Evolutionary conservation across 495 filamentous ascomycete species (phyloP).

Genomic region (Penicillium waksmanii): DNA sequence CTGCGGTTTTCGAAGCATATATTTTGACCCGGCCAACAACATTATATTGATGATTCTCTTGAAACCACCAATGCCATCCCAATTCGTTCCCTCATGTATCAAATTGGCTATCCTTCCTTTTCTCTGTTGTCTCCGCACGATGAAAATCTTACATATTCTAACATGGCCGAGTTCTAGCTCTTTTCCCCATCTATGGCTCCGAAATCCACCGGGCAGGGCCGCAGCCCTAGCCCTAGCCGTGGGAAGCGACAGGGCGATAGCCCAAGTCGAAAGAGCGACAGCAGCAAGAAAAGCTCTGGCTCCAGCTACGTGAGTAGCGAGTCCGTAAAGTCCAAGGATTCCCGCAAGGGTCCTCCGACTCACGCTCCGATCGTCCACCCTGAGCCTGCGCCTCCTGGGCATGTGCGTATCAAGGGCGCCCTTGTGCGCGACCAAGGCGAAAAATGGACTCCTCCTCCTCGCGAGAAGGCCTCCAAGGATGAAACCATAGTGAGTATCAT

Average conservation of each 20-base stretch:
- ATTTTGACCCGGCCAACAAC: too few species aligned
- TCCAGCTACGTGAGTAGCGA: neutral
- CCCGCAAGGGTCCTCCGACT: neutral
- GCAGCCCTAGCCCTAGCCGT: neutral
- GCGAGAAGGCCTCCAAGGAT: neutral
- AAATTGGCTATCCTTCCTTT: too few species aligned
- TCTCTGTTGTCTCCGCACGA: too few species aligned
- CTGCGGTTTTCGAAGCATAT: too few species aligned
- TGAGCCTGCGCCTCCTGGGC: neutral
- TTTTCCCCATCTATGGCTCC: neutral
- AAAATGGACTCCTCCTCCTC: conserved; percentile 5
- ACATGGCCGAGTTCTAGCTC: too few species aligned
- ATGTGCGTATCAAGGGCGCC: neutral
- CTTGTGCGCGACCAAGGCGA: neutral
- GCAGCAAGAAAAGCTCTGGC: neutral
- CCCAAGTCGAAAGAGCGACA: neutral
- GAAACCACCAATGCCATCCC: too few species aligned
- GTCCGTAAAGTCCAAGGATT: neutral
- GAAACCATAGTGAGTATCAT: neutral
- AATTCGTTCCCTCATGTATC: too few species aligned
- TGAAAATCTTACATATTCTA: too few species aligned
- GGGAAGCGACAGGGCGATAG: neutral
- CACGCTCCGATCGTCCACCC: neutral
- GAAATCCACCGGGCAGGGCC: neutral
- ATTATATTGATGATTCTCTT: too few species aligned